Conservation (phyloP, 2,329 filamentous ascomycete species). For the Escovopsis sp. region DNA sequence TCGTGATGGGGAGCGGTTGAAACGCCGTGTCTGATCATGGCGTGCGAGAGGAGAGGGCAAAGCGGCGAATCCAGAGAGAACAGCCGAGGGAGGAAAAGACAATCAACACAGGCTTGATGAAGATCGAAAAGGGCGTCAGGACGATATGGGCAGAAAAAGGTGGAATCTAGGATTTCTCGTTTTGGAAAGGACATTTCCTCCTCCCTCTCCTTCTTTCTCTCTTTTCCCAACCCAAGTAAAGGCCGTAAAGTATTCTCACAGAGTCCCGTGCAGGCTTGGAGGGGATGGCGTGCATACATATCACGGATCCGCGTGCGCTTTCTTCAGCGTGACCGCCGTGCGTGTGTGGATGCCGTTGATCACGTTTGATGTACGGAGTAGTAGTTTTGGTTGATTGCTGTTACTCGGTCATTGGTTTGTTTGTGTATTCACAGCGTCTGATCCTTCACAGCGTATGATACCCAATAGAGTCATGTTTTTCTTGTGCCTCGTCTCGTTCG, state of each 20-base stretch:
- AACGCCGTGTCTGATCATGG: slow-evolving; percentile 4
- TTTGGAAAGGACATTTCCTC: too few species aligned
- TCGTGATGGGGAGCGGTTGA: slow-evolving; percentile 55
- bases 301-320: not conserved
- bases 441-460: slow-evolving; percentile 4
- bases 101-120: too few species aligned
- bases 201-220: too few species aligned
- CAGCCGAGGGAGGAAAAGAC: too few species aligned
- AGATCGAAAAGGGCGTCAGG: slow-evolving; percentile 3
- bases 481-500: slow-evolving; percentile 9
- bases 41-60: slow-evolving; percentile 1
- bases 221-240: too few species aligned
- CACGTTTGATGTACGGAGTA: too few species aligned
- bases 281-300: slow-evolving; percentile 2
- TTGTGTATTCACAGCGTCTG: slow-evolving; percentile 4
- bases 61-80: not conserved
- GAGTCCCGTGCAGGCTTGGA: slow-evolving; percentile 1
- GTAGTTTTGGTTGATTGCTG: too few species aligned
- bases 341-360: slow-evolving; percentile 3
- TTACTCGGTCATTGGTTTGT: too few species aligned
- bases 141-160: not conserved
- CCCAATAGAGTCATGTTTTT: slow-evolving; percentile 7
- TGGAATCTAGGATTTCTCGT: slow-evolving; percentile 1
- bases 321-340: slow-evolving; percentile 6
- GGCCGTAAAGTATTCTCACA: slow-evolving; percentile 5